Conservation (phyloP, 768 basidiomycete species). For the Suillus placidus region DNA sequence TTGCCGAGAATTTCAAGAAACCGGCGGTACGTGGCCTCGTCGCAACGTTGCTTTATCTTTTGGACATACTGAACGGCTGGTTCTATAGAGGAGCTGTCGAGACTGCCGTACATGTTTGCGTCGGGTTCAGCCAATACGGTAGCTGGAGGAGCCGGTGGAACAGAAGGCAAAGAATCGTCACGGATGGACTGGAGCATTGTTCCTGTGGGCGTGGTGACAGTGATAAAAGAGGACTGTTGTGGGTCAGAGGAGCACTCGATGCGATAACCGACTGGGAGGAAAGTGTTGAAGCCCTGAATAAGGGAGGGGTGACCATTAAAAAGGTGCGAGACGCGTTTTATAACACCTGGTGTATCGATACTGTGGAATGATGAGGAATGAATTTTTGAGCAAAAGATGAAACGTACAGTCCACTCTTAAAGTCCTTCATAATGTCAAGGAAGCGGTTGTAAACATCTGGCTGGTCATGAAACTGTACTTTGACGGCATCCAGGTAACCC, state of each 20-base stretch:
- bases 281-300: conserved; percentile 98
- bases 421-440: conserved; percentile 76
- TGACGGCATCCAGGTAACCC: conserved; percentile 66
- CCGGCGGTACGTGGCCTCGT: conserved; percentile 81
- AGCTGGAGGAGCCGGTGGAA: conserved; percentile 17
- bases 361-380: conserved; percentile 42
- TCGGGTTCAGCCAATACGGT: conserved; percentile 19
- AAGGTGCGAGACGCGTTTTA: conserved; percentile 89
- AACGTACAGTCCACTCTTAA: conserved; percentile 62
- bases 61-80: conserved; percentile 94
- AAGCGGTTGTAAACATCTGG: conserved; percentile 68
- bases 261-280: conserved; percentile 91
- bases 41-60: conserved; percentile 94
- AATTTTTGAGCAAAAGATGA: not conserved
- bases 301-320: conserved; percentile 89
- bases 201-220: conserved; percentile 76
- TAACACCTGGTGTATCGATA: conserved; percentile 97
- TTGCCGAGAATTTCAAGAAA: conserved; percentile 76
- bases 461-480: conserved; percentile 57
- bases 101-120: conserved; percentile 27
- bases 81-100: conserved; percentile 56
- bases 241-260: conserved; percentile 78
- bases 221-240: conserved; percentile 68
- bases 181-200: conserved; percentile 58
- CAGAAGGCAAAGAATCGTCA: conserved; percentile 46